phyloP scores from a whole-genome alignment of 83 land plant genomes.

The Diphasiastrum complanatum region DNA sequence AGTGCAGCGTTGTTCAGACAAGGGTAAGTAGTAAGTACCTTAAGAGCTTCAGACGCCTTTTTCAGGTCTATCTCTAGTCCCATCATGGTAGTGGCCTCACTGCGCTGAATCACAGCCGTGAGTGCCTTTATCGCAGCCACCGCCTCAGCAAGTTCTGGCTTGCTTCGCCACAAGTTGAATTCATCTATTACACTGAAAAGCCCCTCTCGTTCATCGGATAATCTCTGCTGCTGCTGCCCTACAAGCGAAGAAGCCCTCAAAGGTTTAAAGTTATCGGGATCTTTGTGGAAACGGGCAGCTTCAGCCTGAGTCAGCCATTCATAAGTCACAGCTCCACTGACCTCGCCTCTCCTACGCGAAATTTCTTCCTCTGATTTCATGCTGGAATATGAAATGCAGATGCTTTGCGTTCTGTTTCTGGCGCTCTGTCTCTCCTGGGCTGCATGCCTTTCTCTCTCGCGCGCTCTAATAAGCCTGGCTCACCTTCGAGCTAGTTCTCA shows the following conservation, averaged over 20 bases:
- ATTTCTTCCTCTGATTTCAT: no score
- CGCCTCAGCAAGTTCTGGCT: constrained; percentile 94
- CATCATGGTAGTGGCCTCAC: constrained; percentile 93
- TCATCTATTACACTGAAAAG: constrained; percentile 76
- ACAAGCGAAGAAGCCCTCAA: not conserved
- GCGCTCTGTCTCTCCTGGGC: no score
- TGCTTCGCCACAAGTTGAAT: constrained; percentile 79
- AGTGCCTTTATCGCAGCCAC: constrained; percentile 92
- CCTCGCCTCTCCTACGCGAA: no score
- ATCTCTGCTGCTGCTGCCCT: not conserved
- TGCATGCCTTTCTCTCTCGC: no score
- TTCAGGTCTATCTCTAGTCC: constrained; percentile 88
- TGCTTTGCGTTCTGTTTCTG: no score
- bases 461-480: no score
- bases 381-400: no score
- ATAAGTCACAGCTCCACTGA: constrained; percentile 44
- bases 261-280: constrained; percentile 1
- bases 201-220: not conserved
- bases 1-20: not conserved
- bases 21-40: constrained; percentile 34
- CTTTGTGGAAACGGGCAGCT: constrained; percentile 23
- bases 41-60: constrained; percentile 77
- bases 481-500: no score
- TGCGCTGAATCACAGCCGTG: constrained; percentile 64
- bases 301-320: constrained; percentile 80